phyloP scores from a whole-genome alignment of 2,329 filamentous ascomycete species.

The Penicillium psychrosexuale region DNA sequence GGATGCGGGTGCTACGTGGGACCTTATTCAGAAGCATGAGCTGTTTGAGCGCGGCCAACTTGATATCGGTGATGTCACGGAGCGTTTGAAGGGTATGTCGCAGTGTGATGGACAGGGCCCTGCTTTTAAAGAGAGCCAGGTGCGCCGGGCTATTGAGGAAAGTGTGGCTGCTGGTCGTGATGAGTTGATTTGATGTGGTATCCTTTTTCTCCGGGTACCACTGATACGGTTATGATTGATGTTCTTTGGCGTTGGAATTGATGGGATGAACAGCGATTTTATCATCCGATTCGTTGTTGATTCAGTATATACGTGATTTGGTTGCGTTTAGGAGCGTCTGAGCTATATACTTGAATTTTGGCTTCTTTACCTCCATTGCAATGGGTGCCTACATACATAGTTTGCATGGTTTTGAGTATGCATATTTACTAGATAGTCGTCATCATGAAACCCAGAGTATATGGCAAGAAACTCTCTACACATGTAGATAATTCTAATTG shows the following conservation, averaged over 20 bases:
- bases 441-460: background rate
- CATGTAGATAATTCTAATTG: background rate
- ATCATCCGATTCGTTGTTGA: background rate
- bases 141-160: slow-evolving; percentile 71
- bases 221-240: slow-evolving; percentile 5
- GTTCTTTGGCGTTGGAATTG: slow-evolving; percentile 5
- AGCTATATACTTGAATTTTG: background rate
- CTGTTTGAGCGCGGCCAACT: slow-evolving; percentile 73
- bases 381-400: background rate
- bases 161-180: slow-evolving; percentile 75
- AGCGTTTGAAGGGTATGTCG: slow-evolving; percentile 69
- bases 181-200: slow-evolving; percentile 60
- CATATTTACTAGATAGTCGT: background rate
- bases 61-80: slow-evolving; percentile 77
- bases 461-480: background rate
- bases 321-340: background rate
- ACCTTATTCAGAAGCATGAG: slow-evolving; percentile 77
- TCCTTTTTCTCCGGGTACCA: background rate
- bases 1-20: slow-evolving; percentile 79
- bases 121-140: slow-evolving; percentile 75
- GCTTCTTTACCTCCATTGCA: background rate
- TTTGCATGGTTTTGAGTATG: background rate
- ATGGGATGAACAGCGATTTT: background rate
- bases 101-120: slow-evolving; percentile 85
- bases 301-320: background rate